These are phyloP conservation scores for Trichoderma afroharzianum DNA, from an alignment of 2,329 filamentous ascomycete genomes.

Conservation along the genomic window DNA sequence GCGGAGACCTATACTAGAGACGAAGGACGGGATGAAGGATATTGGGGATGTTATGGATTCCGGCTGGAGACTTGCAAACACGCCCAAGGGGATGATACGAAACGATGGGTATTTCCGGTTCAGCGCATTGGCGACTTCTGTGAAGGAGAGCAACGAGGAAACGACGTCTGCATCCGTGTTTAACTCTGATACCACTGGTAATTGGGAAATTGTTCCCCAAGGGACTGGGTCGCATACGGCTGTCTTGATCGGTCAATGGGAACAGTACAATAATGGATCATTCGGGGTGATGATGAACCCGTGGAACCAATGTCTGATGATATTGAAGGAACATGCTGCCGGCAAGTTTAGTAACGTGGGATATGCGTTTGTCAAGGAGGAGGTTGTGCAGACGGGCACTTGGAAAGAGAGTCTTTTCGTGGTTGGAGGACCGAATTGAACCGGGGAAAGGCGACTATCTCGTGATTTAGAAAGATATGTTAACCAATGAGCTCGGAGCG, in stretches of 20 bases:
- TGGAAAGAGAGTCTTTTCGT: not conserved
- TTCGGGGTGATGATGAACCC: not conserved
- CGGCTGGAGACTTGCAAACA: constrained; percentile 1
- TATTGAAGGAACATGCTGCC: not conserved
- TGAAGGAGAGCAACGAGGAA: not conserved
- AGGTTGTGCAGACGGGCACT: not conserved
- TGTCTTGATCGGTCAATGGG: not conserved
- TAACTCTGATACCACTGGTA: not conserved
- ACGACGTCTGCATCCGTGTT: not conserved
- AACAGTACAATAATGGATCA: constrained; percentile 7
- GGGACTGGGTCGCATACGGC: not conserved
- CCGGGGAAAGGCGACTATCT: not conserved
- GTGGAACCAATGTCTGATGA: not conserved
- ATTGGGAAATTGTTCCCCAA: not conserved
- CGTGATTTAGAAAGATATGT: not conserved
- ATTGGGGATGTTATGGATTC: not conserved
- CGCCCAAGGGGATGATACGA: not conserved
- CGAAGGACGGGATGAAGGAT: not conserved
- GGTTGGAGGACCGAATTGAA: not conserved
- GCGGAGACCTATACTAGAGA: not conserved
- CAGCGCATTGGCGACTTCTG: not conserved
- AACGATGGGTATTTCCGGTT: constrained; percentile 1
- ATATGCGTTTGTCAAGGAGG: constrained; percentile 5
- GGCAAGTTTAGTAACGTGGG: not conserved
- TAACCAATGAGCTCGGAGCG: not conserved